These are phyloP conservation scores for Diacronema lutheri DNA, from an alignment of 78 protist genomes.

Conservation along the genomic window DNA sequence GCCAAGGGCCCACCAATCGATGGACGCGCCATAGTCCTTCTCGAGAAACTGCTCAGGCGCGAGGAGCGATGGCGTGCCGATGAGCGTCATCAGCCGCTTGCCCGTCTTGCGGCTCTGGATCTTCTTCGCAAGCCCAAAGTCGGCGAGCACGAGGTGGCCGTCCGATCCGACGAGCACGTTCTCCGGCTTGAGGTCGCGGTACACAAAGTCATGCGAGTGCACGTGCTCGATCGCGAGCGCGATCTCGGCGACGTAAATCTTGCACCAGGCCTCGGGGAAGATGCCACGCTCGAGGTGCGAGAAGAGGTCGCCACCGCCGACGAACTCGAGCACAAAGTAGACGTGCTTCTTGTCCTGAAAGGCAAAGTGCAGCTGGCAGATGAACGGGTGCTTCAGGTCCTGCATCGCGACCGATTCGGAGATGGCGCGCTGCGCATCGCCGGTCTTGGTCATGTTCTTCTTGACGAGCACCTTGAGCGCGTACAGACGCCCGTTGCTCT, in stretches of 20 bases:
- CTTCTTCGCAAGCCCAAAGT: background rate
- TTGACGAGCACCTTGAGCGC: background rate
- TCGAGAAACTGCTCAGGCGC: background rate
- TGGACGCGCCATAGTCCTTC: background rate
- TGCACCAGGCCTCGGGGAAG: background rate
- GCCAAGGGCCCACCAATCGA: background rate
- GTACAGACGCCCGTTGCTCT: background rate
- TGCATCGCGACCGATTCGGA: background rate
- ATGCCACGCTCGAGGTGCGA: background rate
- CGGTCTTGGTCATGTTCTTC: background rate
- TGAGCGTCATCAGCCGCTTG: background rate
- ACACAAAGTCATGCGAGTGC: background rate
- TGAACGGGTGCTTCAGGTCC: background rate
- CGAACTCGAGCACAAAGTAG: background rate
- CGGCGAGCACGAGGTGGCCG: background rate
- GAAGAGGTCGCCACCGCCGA: constrained; percentile 8
- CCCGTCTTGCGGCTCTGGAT: background rate
- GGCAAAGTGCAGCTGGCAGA: background rate
- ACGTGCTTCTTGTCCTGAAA: background rate
- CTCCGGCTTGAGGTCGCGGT: constrained; percentile 22
- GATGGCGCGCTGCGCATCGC: background rate
- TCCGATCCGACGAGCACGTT: background rate
- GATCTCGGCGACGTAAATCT: background rate
- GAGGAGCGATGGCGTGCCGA: background rate
- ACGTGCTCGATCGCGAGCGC: background rate